Evolutionary conservation across 495 filamentous ascomycete species (phyloP).

Genomic region (Talaromyces proteolyticus): DNA sequence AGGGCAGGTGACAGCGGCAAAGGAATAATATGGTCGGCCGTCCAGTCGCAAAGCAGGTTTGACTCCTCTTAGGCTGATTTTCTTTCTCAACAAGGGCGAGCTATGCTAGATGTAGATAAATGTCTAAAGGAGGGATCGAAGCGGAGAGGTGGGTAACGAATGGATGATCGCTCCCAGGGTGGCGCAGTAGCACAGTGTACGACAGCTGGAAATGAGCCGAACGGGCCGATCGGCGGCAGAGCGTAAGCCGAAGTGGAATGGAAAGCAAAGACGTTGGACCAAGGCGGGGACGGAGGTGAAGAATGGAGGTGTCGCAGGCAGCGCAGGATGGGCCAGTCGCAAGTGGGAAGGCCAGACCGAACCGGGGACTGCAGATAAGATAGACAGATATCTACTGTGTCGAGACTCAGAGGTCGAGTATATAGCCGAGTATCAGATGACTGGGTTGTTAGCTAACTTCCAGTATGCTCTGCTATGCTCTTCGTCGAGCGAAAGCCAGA

Average conservation of each 20-base stretch:
- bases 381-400: no score
- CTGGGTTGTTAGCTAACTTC: no score
- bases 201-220: conserved; percentile 2
- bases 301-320: not conserved
- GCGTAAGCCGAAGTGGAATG: conserved; percentile 3
- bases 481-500: no score
- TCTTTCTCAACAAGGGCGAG: not conserved
- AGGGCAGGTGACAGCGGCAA: conserved; percentile 12
- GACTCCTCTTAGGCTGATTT: no score
- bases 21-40: no score
- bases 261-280: not conserved
- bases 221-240: conserved; percentile 3
- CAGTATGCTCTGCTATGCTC: no score
- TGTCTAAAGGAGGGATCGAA: no score
- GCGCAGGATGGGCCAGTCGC: not conserved
- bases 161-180: not conserved
- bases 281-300: not conserved
- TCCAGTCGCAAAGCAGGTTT: no score
- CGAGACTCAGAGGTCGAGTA: no score
- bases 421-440: no score
- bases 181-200: conserved; percentile 1
- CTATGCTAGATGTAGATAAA: conserved; percentile 3
- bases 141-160: not conserved
- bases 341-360: not conserved
- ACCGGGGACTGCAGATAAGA: no score